A percentile compares a stretch with the other conserved stretches of the same genome.
phyloP scores from a whole-genome alignment of 352 stramenopile genomes.

The Globisporangium canariense region DNA sequence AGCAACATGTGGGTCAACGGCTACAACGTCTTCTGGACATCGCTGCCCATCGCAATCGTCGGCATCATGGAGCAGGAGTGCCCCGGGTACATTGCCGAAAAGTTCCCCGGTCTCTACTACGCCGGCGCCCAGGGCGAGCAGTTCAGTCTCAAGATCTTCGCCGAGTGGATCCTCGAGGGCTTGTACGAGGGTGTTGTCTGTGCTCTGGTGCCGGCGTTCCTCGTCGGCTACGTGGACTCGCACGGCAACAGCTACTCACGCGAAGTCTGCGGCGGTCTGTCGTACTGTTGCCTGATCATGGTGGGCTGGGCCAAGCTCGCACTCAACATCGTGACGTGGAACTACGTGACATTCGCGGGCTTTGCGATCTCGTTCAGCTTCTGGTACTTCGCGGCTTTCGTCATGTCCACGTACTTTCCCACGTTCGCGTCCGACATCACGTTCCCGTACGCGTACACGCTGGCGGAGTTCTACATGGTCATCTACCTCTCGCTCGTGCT shows the following conservation, averaged over 20 bases:
- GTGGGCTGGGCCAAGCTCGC: conserved; percentile 78
- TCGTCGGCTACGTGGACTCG: conserved; percentile 62
- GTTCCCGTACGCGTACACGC: conserved; percentile 74
- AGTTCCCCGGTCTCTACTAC: conserved; percentile 81
- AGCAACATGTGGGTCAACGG: conserved; percentile 92
- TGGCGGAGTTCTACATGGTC: conserved; percentile 78
- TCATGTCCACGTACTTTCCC: conserved; percentile 61
- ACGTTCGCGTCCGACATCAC: conserved; percentile 59
- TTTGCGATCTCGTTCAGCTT: conserved; percentile 68
- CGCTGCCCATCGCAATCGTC: conserved; percentile 88
- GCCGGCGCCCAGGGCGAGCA: conserved; percentile 74
- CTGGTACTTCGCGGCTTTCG: conserved; percentile 65
- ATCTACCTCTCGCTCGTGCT: conserved; percentile 69
- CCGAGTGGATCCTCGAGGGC: conserved; percentile 76
- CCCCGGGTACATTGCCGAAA: conserved; percentile 55
- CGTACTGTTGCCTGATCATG: conserved; percentile 79
- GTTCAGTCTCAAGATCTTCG: conserved; percentile 78
- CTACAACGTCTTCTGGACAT: conserved; percentile 97
- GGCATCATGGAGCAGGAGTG: conserved; percentile 84
- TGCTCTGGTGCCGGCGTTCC: conserved; percentile 57
- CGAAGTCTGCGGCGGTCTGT: conserved; percentile 64
- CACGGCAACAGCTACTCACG: conserved; percentile 57
- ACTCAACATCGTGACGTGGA: conserved; percentile 85
- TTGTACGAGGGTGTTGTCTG: conserved; percentile 77
- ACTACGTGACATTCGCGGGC: conserved; percentile 47